Evolutionary conservation across 2,329 filamentous ascomycete species (phyloP).

Genomic region (Chrysoporthe deuterocubensis): DNA sequence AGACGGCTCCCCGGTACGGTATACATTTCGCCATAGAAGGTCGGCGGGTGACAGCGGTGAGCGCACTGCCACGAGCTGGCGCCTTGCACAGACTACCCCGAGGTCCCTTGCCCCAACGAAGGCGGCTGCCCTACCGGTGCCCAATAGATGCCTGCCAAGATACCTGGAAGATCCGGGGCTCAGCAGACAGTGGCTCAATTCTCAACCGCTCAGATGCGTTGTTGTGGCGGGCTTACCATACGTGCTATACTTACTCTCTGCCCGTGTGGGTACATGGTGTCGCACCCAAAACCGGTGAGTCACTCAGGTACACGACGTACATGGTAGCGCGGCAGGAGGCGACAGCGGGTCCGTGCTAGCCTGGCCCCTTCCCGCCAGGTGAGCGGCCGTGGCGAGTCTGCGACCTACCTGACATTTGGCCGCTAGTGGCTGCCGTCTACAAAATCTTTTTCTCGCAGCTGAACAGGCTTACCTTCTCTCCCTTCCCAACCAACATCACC

Average conservation of each 20-base stretch:
- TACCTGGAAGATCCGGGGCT: too few relatives aligned
- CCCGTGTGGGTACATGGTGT: background rate
- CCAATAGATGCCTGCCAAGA: background rate
- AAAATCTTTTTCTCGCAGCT: slow-evolving; percentile 31
- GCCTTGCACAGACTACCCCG: background rate
- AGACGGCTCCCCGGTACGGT: background rate
- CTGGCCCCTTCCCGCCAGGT: slow-evolving; percentile 30
- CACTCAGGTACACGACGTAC: slow-evolving; percentile 1
- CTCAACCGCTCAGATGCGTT: background rate
- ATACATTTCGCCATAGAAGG: background rate
- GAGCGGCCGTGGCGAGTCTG: background rate
- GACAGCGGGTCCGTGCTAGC: slow-evolving; percentile 22
- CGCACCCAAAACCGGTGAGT: background rate
- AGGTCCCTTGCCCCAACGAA: background rate
- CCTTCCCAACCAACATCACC: slow-evolving; percentile 37
- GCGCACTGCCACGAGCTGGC: background rate
- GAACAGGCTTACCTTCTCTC: slow-evolving; percentile 30
- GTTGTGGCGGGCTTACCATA: slow-evolving; percentile 9
- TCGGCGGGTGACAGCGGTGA: background rate
- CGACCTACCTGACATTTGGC: slow-evolving; percentile 32
- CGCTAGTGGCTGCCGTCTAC: slow-evolving; percentile 26
- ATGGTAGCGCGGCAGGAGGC: slow-evolving; percentile 2
- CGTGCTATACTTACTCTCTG: background rate
- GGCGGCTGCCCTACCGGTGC: background rate
- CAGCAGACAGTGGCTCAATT: background rate